Evolutionary conservation across 139 green algal species (phyloP).

Genomic region (Chlamydomonas schloesseri): DNA sequence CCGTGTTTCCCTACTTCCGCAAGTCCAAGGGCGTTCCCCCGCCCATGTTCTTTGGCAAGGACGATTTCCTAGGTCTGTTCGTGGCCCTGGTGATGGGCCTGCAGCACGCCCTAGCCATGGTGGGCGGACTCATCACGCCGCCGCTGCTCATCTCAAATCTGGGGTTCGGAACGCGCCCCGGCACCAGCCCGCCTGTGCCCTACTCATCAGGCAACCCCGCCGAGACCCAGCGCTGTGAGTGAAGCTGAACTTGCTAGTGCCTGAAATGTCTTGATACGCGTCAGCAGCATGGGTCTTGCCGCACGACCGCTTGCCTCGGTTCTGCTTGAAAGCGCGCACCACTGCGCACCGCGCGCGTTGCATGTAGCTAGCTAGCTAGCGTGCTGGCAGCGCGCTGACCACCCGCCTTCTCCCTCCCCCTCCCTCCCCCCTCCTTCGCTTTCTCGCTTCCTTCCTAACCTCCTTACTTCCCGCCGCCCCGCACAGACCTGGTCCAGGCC

Average conservation of each 20-base stretch:
- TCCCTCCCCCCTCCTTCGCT: too few relatives aligned
- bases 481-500: constrained; percentile 63
- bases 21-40: constrained; percentile 1
- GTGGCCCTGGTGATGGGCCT: constrained; percentile 77
- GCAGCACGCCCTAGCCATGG: constrained; percentile 81
- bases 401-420: neutral
- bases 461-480: too few relatives aligned
- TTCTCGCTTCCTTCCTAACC: too few relatives aligned
- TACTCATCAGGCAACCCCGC: constrained; percentile 3
- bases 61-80: constrained; percentile 48
- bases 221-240: constrained; percentile 34
- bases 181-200: neutral
- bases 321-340: too few relatives aligned
- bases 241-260: too few relatives aligned
- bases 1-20: constrained; percentile 18
- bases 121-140: constrained; percentile 75
- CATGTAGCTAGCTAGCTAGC: too few relatives aligned
- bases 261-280: too few relatives aligned
- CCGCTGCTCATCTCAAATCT: constrained; percentile 60
- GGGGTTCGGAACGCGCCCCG: neutral
- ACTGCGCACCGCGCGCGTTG: too few relatives aligned
- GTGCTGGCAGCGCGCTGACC: too few relatives aligned
- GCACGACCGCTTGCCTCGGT: too few relatives aligned
- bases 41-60: neutral
- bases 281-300: too few relatives aligned